phyloP scores from a whole-genome alignment of 306 rosid species.

The Datisca glomerata region DNA sequence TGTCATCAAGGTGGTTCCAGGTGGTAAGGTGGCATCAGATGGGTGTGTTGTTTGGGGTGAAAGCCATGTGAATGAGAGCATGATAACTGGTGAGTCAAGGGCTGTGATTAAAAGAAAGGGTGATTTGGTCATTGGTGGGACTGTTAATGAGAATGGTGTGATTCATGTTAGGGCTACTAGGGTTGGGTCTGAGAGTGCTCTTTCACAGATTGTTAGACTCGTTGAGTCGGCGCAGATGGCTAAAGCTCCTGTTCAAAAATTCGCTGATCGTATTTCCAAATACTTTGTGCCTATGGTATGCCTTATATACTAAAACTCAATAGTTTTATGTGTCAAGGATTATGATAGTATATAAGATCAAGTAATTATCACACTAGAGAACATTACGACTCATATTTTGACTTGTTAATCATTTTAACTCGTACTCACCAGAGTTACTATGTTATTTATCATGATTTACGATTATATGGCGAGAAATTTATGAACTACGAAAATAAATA shows the following conservation, averaged over 20 bases:
- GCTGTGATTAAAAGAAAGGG: conserved; percentile 47
- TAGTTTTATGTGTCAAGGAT: no score
- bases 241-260: conserved; percentile 81
- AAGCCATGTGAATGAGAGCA: conserved; percentile 75
- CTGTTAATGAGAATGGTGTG: conserved; percentile 72
- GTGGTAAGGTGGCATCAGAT: conserved; percentile 68
- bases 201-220: conserved; percentile 73
- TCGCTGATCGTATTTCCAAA: conserved; percentile 69
- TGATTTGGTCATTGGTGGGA: conserved; percentile 72
- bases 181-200: conserved; percentile 78
- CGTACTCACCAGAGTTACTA: no score
- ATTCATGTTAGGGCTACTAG: conserved; percentile 67
- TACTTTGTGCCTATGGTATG: conserved; percentile 73
- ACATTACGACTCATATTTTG: no score
- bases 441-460: no score
- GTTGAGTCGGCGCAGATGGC: conserved; percentile 92
- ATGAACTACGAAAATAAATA: no score
- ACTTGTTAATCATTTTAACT: no score
- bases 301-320: neutral
- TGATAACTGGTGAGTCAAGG: conserved; percentile 77
- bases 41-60: conserved; percentile 61
- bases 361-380: no score
- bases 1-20: conserved; percentile 54
- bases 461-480: no score
- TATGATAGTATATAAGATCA: no score